Evolutionary conservation across 495 filamentous ascomycete genomes (phyloP), one percentile per base, ranked within the genome.

Genomic region (Talaromyces adpressus): DNA sequence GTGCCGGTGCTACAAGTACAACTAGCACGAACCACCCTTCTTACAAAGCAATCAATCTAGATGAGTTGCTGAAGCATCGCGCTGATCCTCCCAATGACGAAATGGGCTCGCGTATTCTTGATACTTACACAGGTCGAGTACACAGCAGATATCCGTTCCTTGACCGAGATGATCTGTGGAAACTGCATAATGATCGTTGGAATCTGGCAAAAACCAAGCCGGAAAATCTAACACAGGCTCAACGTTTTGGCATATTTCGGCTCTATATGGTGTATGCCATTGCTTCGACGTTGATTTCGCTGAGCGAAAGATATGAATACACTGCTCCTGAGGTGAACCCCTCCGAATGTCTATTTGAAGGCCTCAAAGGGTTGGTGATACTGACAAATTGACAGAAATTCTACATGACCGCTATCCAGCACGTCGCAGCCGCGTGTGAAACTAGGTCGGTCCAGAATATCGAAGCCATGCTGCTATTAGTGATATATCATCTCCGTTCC

Each of bases 401-500:
- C 62, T 82, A 82, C 58, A 73, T 77, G 32, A 75, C 75, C 23
- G 81, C 81, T 6, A 69, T 84, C 7, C 80, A 82, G 63, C 75
- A 82, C 65, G 73, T 80, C 9, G 74, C 79, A n/a, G 76, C 76
- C 8, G 81, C 81, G 67, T 76, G 78, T 36, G 80, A 83, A 57
- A 75, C 77, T 11, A 73, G 78, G 39, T 83, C 81, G 2, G 72
- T 81, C 3, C 75, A 84, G 20, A 84, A 84, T 49, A 79, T 84
- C 36, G 79, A 83, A 64, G 80, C 81, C n/a, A 84, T 84, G 81
- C 71, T 77, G 7, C 76, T 84, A 27, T 69, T 84, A 8, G 80
- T 84, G 5, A 71, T 83, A 9, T 84, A 82, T 59, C 79, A 84
- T 63, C 70, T 84, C 3, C 74, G 81, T 9, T 81, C 78, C 20